Conservation (phyloP, 441 rosid genomes). For the Populus trichocarpa region DNA sequence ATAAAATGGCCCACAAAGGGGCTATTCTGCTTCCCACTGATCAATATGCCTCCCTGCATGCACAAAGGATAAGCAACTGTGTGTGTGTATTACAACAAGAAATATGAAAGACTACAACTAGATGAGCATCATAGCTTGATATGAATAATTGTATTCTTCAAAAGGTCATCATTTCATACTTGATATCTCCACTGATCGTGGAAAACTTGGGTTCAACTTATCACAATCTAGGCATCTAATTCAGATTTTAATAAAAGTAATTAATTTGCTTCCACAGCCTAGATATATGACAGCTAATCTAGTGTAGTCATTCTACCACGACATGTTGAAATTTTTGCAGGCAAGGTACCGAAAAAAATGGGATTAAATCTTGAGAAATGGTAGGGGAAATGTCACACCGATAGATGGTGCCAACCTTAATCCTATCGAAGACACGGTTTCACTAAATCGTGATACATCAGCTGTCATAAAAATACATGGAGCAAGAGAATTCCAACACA, state of each 20-base stretch:
- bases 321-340: background rate
- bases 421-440: background rate
- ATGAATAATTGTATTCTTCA: background rate
- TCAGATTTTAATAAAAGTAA: background rate
- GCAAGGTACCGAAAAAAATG: background rate
- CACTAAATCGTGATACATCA: background rate
- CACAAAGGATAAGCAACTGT: background rate
- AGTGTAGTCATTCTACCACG: background rate
- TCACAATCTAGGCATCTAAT: background rate
- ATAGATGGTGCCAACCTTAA: background rate
- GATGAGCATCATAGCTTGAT: background rate
- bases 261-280: background rate
- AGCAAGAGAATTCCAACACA: background rate
- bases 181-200: background rate
- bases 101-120: background rate
- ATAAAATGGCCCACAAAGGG: background rate
- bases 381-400: constrained; percentile 15
- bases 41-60: constrained; percentile 21
- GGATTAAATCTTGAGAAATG: background rate
- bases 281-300: background rate
- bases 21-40: constrained; percentile 13
- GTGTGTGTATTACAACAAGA: background rate
- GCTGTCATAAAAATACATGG: background rate
- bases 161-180: background rate
- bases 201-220: background rate